Conservation (phyloP, 352 stramenopile genomes). For the Phytophthora cryptogea region DNA sequence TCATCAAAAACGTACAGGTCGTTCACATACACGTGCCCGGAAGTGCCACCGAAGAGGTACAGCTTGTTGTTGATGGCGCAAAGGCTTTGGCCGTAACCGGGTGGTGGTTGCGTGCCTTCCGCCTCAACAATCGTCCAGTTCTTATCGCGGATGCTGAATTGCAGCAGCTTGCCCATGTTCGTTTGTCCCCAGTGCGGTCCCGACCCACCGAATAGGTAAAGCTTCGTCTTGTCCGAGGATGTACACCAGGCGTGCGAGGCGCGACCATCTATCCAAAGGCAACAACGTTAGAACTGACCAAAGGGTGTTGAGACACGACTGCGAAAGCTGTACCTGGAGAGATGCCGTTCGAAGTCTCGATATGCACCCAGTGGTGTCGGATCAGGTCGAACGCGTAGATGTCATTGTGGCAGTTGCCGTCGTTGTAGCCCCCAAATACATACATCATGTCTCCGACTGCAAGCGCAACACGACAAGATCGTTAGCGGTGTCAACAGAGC, state of each 20-base stretch:
- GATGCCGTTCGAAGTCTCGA: conserved; percentile 76
- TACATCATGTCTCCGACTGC: conserved; percentile 81
- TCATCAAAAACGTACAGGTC: conserved; percentile 86
- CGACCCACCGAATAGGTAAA: conserved; percentile 81
- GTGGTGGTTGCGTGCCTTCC: conserved; percentile 63
- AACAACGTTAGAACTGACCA: conserved; percentile 4
- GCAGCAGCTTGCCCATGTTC: conserved; percentile 86
- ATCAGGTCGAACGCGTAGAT: conserved; percentile 82
- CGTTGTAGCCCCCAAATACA: conserved; percentile 85
- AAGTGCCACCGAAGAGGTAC: conserved; percentile 84
- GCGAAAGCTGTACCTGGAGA: conserved; percentile 49
- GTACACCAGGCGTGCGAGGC: conserved; percentile 79
- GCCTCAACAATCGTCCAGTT: conserved; percentile 83
- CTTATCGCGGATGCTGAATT: conserved; percentile 78
- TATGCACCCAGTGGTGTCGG: conserved; percentile 79
- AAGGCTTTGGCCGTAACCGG: conserved; percentile 78
- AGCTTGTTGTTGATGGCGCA: conserved; percentile 81
- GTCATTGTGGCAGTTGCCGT: conserved; percentile 87
- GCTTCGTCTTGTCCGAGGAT: conserved; percentile 73
- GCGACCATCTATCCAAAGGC: conserved; percentile 48
- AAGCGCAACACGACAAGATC: not conserved
- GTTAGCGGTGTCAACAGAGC: conserved; percentile 1
- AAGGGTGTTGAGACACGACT: not conserved
- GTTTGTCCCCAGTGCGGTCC: conserved; percentile 84
- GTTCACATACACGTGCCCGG: conserved; percentile 84